Base-by-base conservation (phyloP, 2,329 filamentous ascomycete genomes). In the Orbilia quercus region DNA sequence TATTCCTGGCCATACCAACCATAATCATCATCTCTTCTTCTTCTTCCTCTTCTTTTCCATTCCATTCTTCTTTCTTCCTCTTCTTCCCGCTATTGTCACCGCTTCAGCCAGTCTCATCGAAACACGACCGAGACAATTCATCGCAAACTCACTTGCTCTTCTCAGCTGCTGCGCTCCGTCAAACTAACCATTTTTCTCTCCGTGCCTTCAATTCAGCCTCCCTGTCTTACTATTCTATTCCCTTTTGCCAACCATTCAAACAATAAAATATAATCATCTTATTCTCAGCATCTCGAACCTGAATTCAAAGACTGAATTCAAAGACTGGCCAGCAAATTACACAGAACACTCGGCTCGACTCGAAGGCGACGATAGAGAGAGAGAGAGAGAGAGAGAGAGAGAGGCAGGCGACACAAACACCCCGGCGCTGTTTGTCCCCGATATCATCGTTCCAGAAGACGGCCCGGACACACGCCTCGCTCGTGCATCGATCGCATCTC, bases 91-190 rank as follows among this genome's bases (percentile, higher is more conserved):
- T 9, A 7, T n/a, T n/a, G n/a, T n/a, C n/a, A n/a, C n/a, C n/a
- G n/a, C n/a, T 34, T 57, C 14, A 48, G 55, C 55, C 64, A 69
- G 64, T 69, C 64, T 59, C 45, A 31, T 69, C 55, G 55, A 69
- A 60, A 60, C 64, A 69, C 64, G 54, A 69, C 22, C 64, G 64
- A 69, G 64, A 51, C 47, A 55, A 20, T 51, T 42, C 20, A 25
- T 69, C 40, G 47, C 55, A 60, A 54, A 54, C 47, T 44, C 11
- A 36, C 22, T 34, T 31, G 36, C 16, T 44, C 44, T 42, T 44
- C 16, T 2, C 34, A 53, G 20, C 22, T 50, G 38, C 25, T 50
- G 38, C 25, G 7, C 40, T 36, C 28, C 7, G 12, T 5, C 18
- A n/a, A n/a, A n/a, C n/a, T 36, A 2, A 1, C 48, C 28, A 2